Evolutionary conservation across 2,329 filamentous ascomycete species (phyloP).

Genomic region (Samsoniella hepiali): DNA sequence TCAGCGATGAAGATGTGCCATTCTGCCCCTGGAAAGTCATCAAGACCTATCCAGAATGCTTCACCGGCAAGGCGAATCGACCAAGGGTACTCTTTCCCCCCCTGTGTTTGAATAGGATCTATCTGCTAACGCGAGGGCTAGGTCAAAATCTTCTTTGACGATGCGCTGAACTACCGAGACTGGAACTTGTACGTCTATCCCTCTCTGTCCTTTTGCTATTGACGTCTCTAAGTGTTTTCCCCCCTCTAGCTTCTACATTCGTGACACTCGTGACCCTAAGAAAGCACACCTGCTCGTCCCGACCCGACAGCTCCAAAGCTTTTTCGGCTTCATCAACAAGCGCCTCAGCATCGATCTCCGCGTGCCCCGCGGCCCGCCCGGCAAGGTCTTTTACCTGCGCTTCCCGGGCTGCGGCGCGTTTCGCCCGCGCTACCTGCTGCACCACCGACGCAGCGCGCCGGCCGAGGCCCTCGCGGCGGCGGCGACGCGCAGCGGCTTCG

Average conservation of each 20-base stretch:
- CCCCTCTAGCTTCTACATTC: conserved; percentile 61
- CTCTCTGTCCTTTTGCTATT: neutral
- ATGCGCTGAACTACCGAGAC: conserved; percentile 54
- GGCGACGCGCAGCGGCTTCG: conserved; percentile 31
- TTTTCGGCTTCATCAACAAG: conserved; percentile 64
- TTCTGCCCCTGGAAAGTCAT: conserved; percentile 55
- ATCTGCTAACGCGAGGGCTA: conserved; percentile 25
- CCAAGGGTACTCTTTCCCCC: conserved; percentile 37
- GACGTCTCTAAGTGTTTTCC: neutral
- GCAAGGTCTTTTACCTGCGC: conserved; percentile 55
- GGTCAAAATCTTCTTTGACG: conserved; percentile 52
- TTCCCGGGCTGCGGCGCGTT: conserved; percentile 62
- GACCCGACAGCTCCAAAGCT: conserved; percentile 59
- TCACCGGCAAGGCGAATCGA: conserved; percentile 52
- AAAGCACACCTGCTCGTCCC: conserved; percentile 66
- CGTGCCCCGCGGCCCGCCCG: conserved; percentile 53
- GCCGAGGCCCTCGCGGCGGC: conserved; percentile 38
- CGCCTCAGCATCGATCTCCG: conserved; percentile 51
- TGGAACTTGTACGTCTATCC: conserved; percentile 72
- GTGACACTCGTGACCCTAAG: conserved; percentile 45
- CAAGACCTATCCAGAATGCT: conserved; percentile 56
- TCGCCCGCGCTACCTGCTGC: conserved; percentile 66
- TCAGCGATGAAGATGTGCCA: conserved; percentile 22
- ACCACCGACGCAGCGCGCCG: conserved; percentile 51
- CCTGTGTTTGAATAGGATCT: neutral